Conservation (phyloP, 192 early-diverging fungal species). For the Coemansia sp. region DNA sequence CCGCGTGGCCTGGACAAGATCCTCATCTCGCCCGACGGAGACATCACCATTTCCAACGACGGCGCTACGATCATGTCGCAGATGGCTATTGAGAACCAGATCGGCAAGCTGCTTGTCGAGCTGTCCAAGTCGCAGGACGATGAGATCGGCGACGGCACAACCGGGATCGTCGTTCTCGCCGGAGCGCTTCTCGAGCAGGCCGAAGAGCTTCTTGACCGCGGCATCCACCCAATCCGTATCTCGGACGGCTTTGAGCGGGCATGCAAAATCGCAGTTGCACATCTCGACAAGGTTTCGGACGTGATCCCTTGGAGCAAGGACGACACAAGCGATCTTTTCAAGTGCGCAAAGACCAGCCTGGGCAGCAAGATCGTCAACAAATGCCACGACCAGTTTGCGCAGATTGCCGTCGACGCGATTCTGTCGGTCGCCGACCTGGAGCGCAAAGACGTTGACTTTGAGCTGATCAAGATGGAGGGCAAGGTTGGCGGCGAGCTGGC, state of each 20-base stretch:
- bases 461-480: conserved; percentile 99
- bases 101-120: conserved; percentile 96
- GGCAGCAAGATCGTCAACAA: conserved; percentile 99
- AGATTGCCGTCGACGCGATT: conserved; percentile 98
- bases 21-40: conserved; percentile 97
- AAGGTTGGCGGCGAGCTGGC: conserved; percentile 95
- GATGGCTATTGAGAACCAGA: conserved; percentile 99
- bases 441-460: conserved; percentile 99
- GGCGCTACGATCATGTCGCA: conserved; percentile 97
- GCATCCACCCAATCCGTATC: conserved; percentile 98
- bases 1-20: conserved; percentile 99
- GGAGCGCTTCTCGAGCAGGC: conserved; percentile 97
- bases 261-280: conserved; percentile 88
- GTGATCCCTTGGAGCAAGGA: conserved; percentile 79
- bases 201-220: conserved; percentile 89
- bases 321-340: conserved; percentile 80
- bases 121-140: conserved; percentile 98
- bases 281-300: conserved; percentile 91
- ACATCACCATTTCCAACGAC: conserved; percentile 99
- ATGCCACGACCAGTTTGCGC: conserved; percentile 95
- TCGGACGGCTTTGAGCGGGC: conserved; percentile 98
- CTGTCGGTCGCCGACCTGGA: conserved; percentile 97
- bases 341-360: conserved; percentile 94
- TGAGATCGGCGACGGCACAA: conserved; percentile 99
- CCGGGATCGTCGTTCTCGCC: conserved; percentile 98